Conservation (phyloP, 768 basidiomycete species). For the Albatrellus ellisii region DNA sequence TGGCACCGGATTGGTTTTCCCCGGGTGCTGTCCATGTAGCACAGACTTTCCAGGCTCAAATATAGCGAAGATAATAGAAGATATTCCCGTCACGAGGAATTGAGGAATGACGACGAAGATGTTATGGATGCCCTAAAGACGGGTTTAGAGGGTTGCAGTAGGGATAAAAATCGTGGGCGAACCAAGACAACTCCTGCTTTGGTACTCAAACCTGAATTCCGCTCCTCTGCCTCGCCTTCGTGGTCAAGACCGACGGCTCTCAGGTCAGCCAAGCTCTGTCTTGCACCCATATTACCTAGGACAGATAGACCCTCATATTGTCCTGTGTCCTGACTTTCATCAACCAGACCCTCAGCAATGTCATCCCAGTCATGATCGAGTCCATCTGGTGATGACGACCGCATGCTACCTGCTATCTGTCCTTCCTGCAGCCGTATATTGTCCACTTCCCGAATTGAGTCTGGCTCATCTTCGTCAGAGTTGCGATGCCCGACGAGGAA, state of each 20-base stretch:
- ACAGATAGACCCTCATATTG: neutral
- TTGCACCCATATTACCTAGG: constrained; percentile 10
- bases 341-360: neutral
- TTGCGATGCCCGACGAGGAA: constrained; percentile 19
- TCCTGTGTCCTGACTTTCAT: neutral
- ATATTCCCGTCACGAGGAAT: constrained; percentile 80
- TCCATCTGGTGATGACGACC: neutral
- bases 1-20: constrained; percentile 4
- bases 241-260: neutral
- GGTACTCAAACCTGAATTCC: constrained; percentile 36
- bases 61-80: constrained; percentile 77
- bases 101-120: constrained; percentile 91
- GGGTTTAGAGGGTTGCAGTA: neutral
- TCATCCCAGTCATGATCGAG: neutral
- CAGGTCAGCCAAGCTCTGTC: constrained; percentile 12
- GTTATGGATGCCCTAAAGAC: constrained; percentile 79
- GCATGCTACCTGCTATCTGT: neutral
- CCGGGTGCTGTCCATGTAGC: constrained; percentile 11
- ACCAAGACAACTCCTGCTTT: constrained; percentile 87
- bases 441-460: constrained; percentile 8
- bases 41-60: constrained; percentile 51
- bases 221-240: neutral
- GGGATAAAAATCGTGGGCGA: constrained; percentile 16
- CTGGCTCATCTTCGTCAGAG: constrained; percentile 17
- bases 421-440: neutral